Evolutionary conservation across 2,329 filamentous ascomycete species (phyloP).

Genomic region (Cercospora beticola): DNA sequence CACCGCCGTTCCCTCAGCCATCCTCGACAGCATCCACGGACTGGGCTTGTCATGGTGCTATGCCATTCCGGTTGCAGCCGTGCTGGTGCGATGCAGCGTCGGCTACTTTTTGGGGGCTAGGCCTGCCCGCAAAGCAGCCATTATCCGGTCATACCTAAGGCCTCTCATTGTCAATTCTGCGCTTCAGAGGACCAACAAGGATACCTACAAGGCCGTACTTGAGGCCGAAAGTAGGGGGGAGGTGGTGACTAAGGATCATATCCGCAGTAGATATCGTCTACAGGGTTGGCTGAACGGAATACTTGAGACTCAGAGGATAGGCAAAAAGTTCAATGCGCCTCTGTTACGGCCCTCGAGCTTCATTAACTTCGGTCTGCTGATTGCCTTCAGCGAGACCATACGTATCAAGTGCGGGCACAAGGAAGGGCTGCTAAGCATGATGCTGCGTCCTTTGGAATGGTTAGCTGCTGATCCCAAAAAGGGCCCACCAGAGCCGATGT

Average conservation of each 20-base stretch:
- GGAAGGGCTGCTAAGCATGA: conserved; percentile 30
- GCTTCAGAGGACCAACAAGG: neutral
- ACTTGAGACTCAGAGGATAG: conserved; percentile 10
- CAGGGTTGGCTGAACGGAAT: neutral
- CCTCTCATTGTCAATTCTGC: conserved; percentile 18
- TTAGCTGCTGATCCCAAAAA: neutral
- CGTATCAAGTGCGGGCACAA: conserved; percentile 30
- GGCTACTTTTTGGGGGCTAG: conserved; percentile 29
- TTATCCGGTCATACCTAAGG: conserved; percentile 22
- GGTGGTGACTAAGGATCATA: neutral
- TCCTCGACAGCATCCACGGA: conserved; percentile 33
- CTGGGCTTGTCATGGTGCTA: conserved; percentile 37
- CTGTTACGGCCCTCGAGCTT: conserved; percentile 9
- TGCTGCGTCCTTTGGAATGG: conserved; percentile 16
- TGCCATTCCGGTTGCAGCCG: conserved; percentile 32
- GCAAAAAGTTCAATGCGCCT: conserved; percentile 22
- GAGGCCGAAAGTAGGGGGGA: neutral
- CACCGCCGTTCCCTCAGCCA: conserved; percentile 17
- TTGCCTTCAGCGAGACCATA: conserved; percentile 33
- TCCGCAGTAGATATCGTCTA: neutral
- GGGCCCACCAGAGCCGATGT: neutral
- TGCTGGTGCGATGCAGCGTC: conserved; percentile 33
- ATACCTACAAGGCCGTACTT: neutral
- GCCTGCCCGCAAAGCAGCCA: conserved; percentile 25
- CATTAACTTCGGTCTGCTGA: conserved; percentile 30